Evolutionary conservation across 2,329 filamentous ascomycete genomes (phyloP).

Genomic region (Ophiocordyceps australis): DNA sequence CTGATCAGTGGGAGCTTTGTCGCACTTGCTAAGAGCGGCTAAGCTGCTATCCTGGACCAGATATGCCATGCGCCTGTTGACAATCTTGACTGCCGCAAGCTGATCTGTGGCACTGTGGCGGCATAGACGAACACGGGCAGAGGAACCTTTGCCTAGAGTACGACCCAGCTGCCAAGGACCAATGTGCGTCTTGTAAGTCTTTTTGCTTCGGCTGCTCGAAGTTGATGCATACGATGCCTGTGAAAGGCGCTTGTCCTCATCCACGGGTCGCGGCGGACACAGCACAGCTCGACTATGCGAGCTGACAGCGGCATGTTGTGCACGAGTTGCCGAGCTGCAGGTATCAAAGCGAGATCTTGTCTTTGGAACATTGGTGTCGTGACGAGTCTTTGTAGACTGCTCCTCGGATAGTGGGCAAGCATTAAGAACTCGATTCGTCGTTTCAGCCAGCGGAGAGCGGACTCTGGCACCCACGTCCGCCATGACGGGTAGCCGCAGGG

Average conservation of each 20-base stretch:
- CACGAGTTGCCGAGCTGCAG: too few species aligned
- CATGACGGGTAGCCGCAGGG: constrained; percentile 7
- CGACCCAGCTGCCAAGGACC: constrained; percentile 88
- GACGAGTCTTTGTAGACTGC: constrained; percentile 12
- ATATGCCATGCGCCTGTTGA: constrained; percentile 65
- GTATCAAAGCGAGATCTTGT: too few species aligned
- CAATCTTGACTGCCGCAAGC: constrained; percentile 85
- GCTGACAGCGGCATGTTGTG: constrained; percentile 2
- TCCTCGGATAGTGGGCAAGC: constrained; percentile 10
- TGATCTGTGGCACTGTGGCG: constrained; percentile 65
- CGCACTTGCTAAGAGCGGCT: constrained; percentile 61
- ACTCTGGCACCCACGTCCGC: constrained; percentile 13
- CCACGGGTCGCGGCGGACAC: constrained; percentile 11
- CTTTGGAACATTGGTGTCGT: too few species aligned
- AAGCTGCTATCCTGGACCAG: constrained; percentile 75
- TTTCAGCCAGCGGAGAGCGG: constrained; percentile 26
- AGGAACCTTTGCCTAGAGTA: constrained; percentile 78
- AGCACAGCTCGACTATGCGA: constrained; percentile 7
- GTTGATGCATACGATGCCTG: constrained; percentile 22
- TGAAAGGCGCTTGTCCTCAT: constrained; percentile 18
- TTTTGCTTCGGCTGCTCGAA: constrained; percentile 19
- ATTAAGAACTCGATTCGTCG: constrained; percentile 27
- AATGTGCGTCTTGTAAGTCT: constrained; percentile 52
- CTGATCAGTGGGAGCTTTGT: constrained; percentile 34
- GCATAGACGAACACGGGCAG: constrained; percentile 71